Base-by-base conservation (phyloP, 2,329 filamentous ascomycete species). In the Fusarium multiceps region DNA sequence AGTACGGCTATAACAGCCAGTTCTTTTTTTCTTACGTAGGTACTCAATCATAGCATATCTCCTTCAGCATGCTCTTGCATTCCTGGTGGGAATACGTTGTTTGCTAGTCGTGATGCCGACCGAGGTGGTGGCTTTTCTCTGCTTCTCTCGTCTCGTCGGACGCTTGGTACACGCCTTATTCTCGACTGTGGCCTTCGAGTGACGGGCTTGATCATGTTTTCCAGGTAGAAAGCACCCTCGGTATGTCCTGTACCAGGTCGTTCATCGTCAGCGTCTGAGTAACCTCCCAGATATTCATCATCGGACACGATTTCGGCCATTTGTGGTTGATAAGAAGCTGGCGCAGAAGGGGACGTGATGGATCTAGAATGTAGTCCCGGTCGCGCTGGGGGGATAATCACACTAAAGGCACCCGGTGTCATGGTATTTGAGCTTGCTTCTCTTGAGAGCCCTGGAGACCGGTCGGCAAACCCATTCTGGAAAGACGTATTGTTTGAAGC, bases 391-490 rank as follows among this genome's bases (percentile, higher is more conserved):
- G 71, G 66, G 18, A 82, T 74, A 16, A 80, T 77, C 6, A 81
- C 74, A 66, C 81, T 85, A 80, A 91, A 86, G 27, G 87, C 87
- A 10, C 84, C 88, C 0, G 89, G 88, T 57, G 85, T 89, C 88
- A 90, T 89, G 4, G 86, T 84, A 70, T 90, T 89, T 54, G 83
- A 81, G 70, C 86, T 88, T 23, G 85, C 84, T 16, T 89, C 89
- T 21, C 89, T 88, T 14, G 86, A 86, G 78, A 87, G 80, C 14
- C 88, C 81, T 7, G 88, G 86, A 2, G 89, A 86, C 25, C 91
- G 85, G 75, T 98, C 95, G 2, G 90, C 88, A 73, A 98, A 95
- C 7, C 93, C 93, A 74, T 94, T 97, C 73, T 97, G 93, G 79
- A 98, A 96, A 4, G 89, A 94, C 2, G 89, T 88, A 40, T 91